Evolutionary conservation across 805 yeast species (phyloP), one percentile per base, ranked within the genome.

Genomic region (Zygoascus flipseniorum): DNA sequence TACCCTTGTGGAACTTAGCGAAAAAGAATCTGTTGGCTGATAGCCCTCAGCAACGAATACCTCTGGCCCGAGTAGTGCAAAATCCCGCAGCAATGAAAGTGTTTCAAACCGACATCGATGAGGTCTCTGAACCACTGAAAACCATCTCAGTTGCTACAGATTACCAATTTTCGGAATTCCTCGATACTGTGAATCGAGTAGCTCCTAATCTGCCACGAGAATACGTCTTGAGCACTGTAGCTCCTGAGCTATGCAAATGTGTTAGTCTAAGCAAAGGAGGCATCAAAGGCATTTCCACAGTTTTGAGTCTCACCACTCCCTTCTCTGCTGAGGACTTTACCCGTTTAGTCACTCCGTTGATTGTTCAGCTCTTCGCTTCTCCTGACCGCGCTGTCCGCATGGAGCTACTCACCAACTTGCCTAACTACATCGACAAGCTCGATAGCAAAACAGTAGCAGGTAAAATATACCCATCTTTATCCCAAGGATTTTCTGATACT

Each of bases 401-500:
- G 60, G 74, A 83, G n/a, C 69, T 93, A 31, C 72, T 92, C 54
- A 79, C 80, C 19, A 72, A 80, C 47, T 69, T 92, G 53, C 83
- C 89, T 0, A 66, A 71, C 14, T 80, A 78, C 55, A 72, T 81
- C 28, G 72, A 71, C 0, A 67, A 67, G 39, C 65, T 89, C 20
- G 73, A 80, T 2, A 80, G 79, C 42, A 68, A 76, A 45, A 88
- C 85, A 31, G 78, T 90, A 3, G 84, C 84, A 58, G 82, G 77
- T 58, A 81, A 79, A 58, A 76, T 93, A 0, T 88, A 86, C 66
- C 79, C 80, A 9, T 76, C 77, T 48, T 74, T 86, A 60, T 69
- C 83, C n/a, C 81, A 85, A 16, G 98, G 99, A 0, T 85, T 92
- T 62, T 80, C 83, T 35, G 99, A 92, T 65, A 80, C 93, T 0